Evolutionary conservation across 225 moss, liverwort and hornwort species (phyloP), one percentile per base, ranked within the genome.

Genomic region (Sphagnum tenellum): DNA sequence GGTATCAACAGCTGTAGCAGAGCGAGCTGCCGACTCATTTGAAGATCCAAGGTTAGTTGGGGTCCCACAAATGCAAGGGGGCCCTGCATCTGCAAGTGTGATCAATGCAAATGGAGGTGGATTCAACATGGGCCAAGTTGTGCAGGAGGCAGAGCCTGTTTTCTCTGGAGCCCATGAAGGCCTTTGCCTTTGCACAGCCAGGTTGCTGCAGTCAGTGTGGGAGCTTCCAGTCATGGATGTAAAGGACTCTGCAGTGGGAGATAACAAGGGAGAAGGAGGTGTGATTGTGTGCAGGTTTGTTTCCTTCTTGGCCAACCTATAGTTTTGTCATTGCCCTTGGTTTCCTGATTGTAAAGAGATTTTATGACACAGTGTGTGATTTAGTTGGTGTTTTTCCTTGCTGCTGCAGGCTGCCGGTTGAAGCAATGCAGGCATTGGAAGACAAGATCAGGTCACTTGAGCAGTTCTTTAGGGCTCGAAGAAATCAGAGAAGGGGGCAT

Each of bases 151-250:
- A 63, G 93, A 93, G 73, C 93, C 93, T 7, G 86, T 90, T 56
- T 98, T 98, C 70, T 98, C 98, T 66, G 98, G 98, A 71, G 87
- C 98, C 9, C 98, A 98, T 73, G 98, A 98, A 47, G 98, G 98
- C 65, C 87, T 98, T 13, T 98, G 93, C 64, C 89, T 98, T 53
- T 93, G 90, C 67, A 79, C 90, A 59, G 98, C 89, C 45, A 90
- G 98, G 69, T 74, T 98, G 64, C 83, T 98, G 49, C 87, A 89
- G 59, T 89, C 90, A 46, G 87, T 93, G 44, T 98, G 98, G 98
- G 98, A 98, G 76, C 75, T 93, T 66, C 93, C 93, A 2, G 87
- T 98, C 60, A 88, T 98, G 87, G 82, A 87, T 50, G 82, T 86
- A 14, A 82, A 87, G 69, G 85, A 77, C 75, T 90, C 81, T 59